phyloP scores from a whole-genome alignment of 2,329 filamentous ascomycete genomes.

The Seiridium unicorne region DNA sequence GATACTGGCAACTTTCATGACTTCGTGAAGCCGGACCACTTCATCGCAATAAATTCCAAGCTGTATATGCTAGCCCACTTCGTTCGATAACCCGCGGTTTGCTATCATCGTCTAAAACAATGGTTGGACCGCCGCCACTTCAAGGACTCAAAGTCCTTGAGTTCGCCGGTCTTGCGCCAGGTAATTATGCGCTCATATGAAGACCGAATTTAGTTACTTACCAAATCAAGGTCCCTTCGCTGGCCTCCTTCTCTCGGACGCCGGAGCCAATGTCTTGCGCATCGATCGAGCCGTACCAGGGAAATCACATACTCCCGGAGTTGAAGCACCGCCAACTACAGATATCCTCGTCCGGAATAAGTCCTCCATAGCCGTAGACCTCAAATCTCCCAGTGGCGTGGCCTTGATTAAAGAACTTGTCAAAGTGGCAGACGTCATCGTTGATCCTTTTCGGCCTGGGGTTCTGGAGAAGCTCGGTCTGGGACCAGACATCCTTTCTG shows the following conservation, averaged over 20 bases:
- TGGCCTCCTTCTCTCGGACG: conserved; percentile 84
- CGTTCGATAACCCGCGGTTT: too few species aligned
- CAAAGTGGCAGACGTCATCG: conserved; percentile 69
- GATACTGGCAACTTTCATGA: too few species aligned
- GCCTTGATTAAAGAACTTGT: conserved; percentile 67
- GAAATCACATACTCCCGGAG: conserved; percentile 34
- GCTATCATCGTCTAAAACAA: conserved; percentile 12
- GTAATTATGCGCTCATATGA: conserved; percentile 30
- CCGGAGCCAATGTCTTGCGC: conserved; percentile 83
- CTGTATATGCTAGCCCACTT: too few species aligned
- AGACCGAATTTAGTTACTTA: neutral
- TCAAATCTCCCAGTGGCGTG: conserved; percentile 66
- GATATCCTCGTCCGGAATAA: conserved; percentile 84
- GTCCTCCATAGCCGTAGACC: conserved; percentile 73
- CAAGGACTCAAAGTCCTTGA: conserved; percentile 57
- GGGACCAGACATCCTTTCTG: conserved; percentile 65
- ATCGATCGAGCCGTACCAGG: conserved; percentile 66
- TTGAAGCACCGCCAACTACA: conserved; percentile 39
- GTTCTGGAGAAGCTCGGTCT: conserved; percentile 84
- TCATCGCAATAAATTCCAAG: too few species aligned
- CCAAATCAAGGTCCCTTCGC: conserved; percentile 71
- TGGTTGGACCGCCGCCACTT: conserved; percentile 40
- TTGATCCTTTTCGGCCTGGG: conserved; percentile 91
- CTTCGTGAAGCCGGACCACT: too few species aligned
- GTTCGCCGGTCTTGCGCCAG: conserved; percentile 62